A percentile compares a stretch with the other conserved stretches of the same genome.
Conservation (phyloP, 2,329 filamentous ascomycete species). For the Westerdykella aurantiaca region DNA sequence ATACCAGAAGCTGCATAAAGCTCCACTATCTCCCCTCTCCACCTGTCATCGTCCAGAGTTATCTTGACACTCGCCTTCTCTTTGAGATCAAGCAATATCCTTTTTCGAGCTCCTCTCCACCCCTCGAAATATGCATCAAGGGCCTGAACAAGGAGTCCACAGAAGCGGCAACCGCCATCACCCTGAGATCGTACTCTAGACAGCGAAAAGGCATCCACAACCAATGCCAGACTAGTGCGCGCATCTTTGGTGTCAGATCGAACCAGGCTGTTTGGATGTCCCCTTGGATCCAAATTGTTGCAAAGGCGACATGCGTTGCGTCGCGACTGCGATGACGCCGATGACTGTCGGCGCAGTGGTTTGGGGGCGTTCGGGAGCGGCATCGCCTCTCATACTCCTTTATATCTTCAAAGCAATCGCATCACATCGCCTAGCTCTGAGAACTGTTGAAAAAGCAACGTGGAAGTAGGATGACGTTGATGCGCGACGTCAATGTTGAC, state of each 20-base stretch:
- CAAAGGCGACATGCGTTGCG: constrained; percentile 24
- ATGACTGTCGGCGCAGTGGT: constrained; percentile 13
- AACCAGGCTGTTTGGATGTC: constrained; percentile 20
- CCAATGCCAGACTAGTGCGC: constrained; percentile 17
- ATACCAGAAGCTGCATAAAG: constrained; percentile 27
- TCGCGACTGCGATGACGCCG: constrained; percentile 11
- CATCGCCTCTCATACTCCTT: constrained; percentile 7
- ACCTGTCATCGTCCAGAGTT: constrained; percentile 17
- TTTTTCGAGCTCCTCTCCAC: constrained; percentile 20
- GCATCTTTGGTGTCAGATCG: constrained; percentile 15
- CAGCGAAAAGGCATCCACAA: constrained; percentile 22
- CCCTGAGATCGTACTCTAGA: constrained; percentile 11
- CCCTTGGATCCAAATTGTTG: constrained; percentile 26
- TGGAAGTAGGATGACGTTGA: too few species aligned
- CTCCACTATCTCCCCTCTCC: constrained; percentile 20
- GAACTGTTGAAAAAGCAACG: too few species aligned
- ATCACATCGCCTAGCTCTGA: too few species aligned
- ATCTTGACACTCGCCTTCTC: constrained; percentile 26
- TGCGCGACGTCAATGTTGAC: too few species aligned
- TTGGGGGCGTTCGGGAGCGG: constrained; percentile 21
- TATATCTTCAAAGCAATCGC: too few species aligned
- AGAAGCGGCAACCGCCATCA: constrained; percentile 25
- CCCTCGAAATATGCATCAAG: constrained; percentile 24
- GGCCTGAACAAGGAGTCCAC: constrained; percentile 20
- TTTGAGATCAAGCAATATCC: constrained; percentile 20